Percentiles rank a stretch among this genome's conserved stretches.
These are phyloP conservation scores for Phytophthora melonis DNA, from an alignment of 352 stramenopile genomes.

Conservation along the genomic window DNA sequence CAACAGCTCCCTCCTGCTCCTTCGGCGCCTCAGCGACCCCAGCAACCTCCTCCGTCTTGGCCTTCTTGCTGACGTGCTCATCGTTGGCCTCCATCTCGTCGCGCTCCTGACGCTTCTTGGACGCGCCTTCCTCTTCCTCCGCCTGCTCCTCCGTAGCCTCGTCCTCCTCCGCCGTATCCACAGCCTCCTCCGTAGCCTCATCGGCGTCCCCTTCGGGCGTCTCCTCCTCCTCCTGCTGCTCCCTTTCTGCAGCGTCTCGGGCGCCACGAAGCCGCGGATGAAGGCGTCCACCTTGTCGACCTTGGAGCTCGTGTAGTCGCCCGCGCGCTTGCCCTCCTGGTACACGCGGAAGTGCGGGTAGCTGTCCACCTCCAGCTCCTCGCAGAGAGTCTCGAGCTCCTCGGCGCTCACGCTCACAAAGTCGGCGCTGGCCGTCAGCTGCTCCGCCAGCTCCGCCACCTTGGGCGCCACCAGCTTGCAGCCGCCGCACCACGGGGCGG, in stretches of 20 bases:
- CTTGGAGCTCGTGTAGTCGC: conserved; percentile 79
- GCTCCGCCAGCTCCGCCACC: conserved; percentile 58
- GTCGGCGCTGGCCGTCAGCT: conserved; percentile 32
- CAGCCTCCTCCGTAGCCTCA: neutral
- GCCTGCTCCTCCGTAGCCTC: neutral
- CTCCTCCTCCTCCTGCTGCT: conserved; percentile 4
- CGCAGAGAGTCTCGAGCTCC: conserved; percentile 68
- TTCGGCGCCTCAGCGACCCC: neutral
- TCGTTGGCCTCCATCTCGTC: conserved; percentile 37
- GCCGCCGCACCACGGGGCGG: conserved; percentile 69
- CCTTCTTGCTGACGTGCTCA: conserved; percentile 37
- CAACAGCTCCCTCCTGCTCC: conserved; percentile 6
- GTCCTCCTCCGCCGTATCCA: too few species aligned
- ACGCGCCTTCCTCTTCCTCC: neutral
- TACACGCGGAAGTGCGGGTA: conserved; percentile 86
- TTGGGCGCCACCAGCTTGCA: conserved; percentile 72
- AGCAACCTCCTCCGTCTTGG: conserved; percentile 20
- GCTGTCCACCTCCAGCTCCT: conserved; percentile 79
- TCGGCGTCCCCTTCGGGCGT: neutral
- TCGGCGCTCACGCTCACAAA: conserved; percentile 71
- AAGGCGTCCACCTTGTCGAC: conserved; percentile 69
- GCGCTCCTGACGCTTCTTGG: conserved; percentile 48
- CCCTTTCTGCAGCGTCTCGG: conserved; percentile 11
- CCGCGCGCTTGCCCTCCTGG: conserved; percentile 60
- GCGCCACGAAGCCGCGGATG: conserved; percentile 33